Evolutionary conservation across 192 early-diverging fungal genomes (phyloP), one percentile per base, ranked within the genome.

Genomic region (Fimicolochytrium jonesii): DNA sequence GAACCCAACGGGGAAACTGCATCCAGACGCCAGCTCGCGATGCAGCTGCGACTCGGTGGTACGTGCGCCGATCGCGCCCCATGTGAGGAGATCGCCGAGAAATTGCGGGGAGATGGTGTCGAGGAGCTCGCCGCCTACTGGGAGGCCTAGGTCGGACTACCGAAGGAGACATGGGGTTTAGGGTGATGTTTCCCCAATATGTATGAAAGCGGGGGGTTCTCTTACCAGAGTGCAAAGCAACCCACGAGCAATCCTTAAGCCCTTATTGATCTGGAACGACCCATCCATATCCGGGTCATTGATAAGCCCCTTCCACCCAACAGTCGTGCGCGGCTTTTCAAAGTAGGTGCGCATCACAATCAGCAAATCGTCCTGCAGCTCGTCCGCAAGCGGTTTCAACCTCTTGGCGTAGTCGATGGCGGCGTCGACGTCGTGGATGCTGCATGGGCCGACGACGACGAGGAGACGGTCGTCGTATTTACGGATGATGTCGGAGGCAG

Each of bases 81-180:
- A 97, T 41, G 88, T 89, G 76, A 95, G 85, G 37, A 94, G 74
- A 62, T 95, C 93, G 23, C 84, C 90, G 54, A 95, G 75, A 78
- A 89, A 97, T 76, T 97, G 94, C 37, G 94, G 94, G 20, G 92
- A 91, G 52, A 97, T 93, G 25, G 94, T 97, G 68, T 97, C 94
- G 43, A 97, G 77, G 30, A 95, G 76, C 69, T 97, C 94, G 63
- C 79, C 86, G 20, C 87, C 94, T 15, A 88, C 87, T 0, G 94
- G 92, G 54, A 94, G 68, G 23, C 93, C 92, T 72, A 87, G 65
- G 29, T 84, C 78, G 34, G 43, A 52, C 59, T 59, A 20, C 26
- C 20, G 25, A 42, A n/a, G n/a, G n/a, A n/a, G n/a, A n/a, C n/a
- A n/a, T n/a, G n/a, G n/a, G n/a, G n/a, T n/a, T n/a, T n/a, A n/a